Evolutionary conservation across 108 stramenopile genomes (phyloP), one percentile per base, ranked within the genome.

Genomic region (Cyclotella kingstonii): DNA sequence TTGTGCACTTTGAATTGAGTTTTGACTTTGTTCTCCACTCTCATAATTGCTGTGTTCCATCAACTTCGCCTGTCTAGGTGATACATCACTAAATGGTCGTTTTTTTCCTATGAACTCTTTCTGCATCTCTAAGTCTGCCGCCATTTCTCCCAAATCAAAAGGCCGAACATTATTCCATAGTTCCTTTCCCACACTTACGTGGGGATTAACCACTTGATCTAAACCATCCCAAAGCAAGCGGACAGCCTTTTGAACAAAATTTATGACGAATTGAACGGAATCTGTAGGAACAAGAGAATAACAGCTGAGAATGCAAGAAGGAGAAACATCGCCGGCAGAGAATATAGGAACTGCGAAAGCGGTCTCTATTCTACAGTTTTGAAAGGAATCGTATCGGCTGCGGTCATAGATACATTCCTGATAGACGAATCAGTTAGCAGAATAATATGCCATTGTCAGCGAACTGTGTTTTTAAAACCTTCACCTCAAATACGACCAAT

Each of bases 41-140:
- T 38, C 36, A 12, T 18, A 21, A 19, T 54, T 22, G 12, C 22
- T 38, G 6, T 5, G 34, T 5, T 39, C 54, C 1, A 10, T 50
- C 11, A 26, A 28, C 12, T 50, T 21, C 11, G 21, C 42, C 25
- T 39, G 55, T 14, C 31, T 21, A 18, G 56, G 18, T 43, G 62
- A 61, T 14, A 70, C 63, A n/a, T 44, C 46, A 39, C 73, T 57
- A 30, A 56, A 77, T 0, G 91, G 82, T 6, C 91, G 70, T 63
- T 93, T 93, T 63, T 87, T 89, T 12, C 70, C 71, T 50, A 84
- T 66, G 53, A 93, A 93, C 59, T 82, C 86, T 33, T 91, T 84
- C 36, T 91, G 93, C 90, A 90, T 91, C 59, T 94, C 93, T 17
- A 94, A 58, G 66, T 94, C 93, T 0, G 90, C 93, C 15, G 93